Conservation (phyloP, 164 flowering plant genomes). For the Magnolia kwangsiensis region DNA sequence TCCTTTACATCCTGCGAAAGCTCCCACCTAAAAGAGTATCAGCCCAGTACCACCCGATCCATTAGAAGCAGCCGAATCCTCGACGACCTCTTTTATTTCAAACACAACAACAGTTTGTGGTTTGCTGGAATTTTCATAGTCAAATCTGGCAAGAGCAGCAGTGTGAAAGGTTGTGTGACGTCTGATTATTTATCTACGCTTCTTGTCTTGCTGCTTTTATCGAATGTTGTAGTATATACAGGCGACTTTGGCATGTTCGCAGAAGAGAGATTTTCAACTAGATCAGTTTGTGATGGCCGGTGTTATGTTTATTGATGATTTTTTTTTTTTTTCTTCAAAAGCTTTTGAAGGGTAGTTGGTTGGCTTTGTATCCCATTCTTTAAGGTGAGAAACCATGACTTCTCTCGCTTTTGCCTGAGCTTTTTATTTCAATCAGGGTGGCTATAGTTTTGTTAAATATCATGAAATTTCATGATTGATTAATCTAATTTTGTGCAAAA, state of each 20-base stretch:
- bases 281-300: background rate
- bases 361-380: background rate
- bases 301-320: background rate
- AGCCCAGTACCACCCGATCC: conserved; percentile 87
- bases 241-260: background rate
- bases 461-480: no score
- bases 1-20: conserved; percentile 86
- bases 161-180: background rate
- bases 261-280: background rate
- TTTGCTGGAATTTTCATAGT: no score
- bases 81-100: background rate
- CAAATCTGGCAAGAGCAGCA: background rate
- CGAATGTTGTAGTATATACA: background rate
- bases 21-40: conserved; percentile 87
- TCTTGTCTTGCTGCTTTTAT: no score
- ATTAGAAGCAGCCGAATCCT: conserved; percentile 14
- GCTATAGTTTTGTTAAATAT: background rate
- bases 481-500: no score
- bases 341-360: background rate
- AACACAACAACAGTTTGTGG: background rate
- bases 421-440: background rate
- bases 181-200: no score
- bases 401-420: background rate
- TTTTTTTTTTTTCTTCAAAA: background rate
- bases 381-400: background rate